These are phyloP conservation scores for Backusella luteola DNA, from an alignment of 192 early-diverging fungal species.

Conservation along the genomic window DNA sequence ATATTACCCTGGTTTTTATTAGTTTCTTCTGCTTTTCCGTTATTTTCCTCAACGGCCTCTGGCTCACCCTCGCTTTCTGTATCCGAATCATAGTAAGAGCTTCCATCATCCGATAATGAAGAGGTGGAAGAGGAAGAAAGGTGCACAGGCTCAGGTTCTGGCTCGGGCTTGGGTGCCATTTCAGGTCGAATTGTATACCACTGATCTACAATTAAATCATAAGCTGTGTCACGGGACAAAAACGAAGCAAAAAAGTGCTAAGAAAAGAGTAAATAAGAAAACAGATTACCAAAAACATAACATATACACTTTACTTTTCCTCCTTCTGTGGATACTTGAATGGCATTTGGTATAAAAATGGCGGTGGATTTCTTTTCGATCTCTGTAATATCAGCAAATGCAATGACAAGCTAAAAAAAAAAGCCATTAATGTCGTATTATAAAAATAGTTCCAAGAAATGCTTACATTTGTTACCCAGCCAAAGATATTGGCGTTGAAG, in stretches of 20 bases:
- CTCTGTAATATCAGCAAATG: conserved; percentile 72
- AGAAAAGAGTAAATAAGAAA: not conserved
- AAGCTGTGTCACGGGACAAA: conserved; percentile 77
- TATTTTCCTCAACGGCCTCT: not conserved
- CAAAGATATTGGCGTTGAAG: conserved; percentile 90
- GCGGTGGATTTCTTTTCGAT: conserved; percentile 88
- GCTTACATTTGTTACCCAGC: conserved; percentile 76
- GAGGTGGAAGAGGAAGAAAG: not conserved
- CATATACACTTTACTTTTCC: conserved; percentile 45
- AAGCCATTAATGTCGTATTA: too few relatives aligned
- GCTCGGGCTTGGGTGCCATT: not conserved
- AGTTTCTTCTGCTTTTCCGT: not conserved
- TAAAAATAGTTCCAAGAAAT: not conserved
- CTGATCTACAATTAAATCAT: conserved; percentile 67
- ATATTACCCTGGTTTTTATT: not conserved
- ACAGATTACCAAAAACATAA: not conserved
- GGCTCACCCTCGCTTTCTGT: not conserved
- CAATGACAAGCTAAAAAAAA: conserved; percentile 55
- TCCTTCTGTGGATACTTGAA: conserved; percentile 72
- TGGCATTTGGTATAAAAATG: conserved; percentile 86
- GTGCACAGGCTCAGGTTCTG: not conserved
- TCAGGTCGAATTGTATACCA: conserved; percentile 43
- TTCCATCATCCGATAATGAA: not conserved
- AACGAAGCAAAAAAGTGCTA: conserved; percentile 86
- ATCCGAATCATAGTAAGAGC: conserved; percentile 17